These are phyloP conservation scores for Blastobotrys capitulatus DNA, from an alignment of 1,139 yeast species.

Conservation along the genomic window DNA sequence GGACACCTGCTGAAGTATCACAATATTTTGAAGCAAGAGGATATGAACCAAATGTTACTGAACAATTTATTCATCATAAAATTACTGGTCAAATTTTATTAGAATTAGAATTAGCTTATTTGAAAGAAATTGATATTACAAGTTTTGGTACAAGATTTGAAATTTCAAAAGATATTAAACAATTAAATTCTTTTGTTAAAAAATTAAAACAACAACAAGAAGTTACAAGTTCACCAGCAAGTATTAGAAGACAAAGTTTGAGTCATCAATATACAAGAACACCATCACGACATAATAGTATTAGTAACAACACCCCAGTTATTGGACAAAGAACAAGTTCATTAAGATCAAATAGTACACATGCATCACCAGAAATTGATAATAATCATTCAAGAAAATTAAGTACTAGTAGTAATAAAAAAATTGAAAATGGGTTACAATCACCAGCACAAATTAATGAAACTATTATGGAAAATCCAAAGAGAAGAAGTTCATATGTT, in stretches of 20 bases:
- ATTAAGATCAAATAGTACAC: slow-evolving; percentile 1
- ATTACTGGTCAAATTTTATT: slow-evolving; percentile 81
- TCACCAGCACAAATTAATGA: neutral
- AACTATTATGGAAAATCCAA: neutral
- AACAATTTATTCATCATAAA: slow-evolving; percentile 79
- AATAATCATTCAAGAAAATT: neutral
- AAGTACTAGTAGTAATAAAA: neutral
- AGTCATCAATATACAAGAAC: slow-evolving; percentile 8
- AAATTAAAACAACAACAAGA: neutral
- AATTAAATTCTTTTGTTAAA: slow-evolving; percentile 35
- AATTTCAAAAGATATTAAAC: slow-evolving; percentile 81
- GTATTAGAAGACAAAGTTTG: slow-evolving; percentile 9
- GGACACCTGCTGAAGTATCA: slow-evolving; percentile 87
- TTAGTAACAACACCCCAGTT: neutral
- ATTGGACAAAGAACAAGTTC: slow-evolving; percentile 2
- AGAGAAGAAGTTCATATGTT: slow-evolving; percentile 10
- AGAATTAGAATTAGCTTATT: slow-evolving; percentile 76
- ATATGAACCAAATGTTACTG: slow-evolving; percentile 66
- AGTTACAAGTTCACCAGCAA: slow-evolving; percentile 2
- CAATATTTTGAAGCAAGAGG: slow-evolving; percentile 69
- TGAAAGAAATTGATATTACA: slow-evolving; percentile 85
- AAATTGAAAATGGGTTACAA: neutral
- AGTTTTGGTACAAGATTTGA: slow-evolving; percentile 96
- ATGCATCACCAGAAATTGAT: slow-evolving; percentile 3
- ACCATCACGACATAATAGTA: neutral